These are phyloP conservation scores for Tolypocladium cylindrosporum DNA, from an alignment of 2,329 filamentous ascomycete genomes.

Conservation along the genomic window DNA sequence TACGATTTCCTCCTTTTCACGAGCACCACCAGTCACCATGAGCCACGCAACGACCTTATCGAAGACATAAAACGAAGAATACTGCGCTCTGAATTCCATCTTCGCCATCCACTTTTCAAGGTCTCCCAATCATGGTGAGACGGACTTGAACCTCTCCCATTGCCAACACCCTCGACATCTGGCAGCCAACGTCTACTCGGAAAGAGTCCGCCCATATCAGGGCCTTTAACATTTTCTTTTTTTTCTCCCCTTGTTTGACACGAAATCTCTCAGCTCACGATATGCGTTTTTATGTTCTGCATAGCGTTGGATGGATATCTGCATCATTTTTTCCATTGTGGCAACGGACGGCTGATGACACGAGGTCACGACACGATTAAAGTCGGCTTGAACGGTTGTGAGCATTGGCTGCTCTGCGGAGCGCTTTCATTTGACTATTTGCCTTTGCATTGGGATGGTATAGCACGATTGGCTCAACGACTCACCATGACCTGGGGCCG, in stretches of 20 bases:
- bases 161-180: not conserved
- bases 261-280: not conserved
- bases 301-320: not conserved
- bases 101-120: not conserved
- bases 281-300: not conserved
- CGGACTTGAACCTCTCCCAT: not conserved
- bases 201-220: not conserved
- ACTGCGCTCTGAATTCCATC: conserved; percentile 8
- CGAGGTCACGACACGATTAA: not conserved
- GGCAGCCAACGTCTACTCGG: not conserved
- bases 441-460: not conserved
- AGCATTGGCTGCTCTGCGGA: not conserved
- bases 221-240: not conserved
- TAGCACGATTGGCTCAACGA: not conserved
- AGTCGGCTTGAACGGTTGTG: not conserved
- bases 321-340: not conserved
- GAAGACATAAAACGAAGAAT: conserved; percentile 17
- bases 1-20: not conserved
- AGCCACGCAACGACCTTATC: conserved; percentile 15
- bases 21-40: not conserved
- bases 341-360: not conserved
- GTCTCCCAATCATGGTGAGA: not conserved
- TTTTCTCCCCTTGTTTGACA: not conserved
- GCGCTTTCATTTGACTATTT: not conserved
- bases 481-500: not conserved